Conservation (phyloP, 208 protist species). For the Herpetomonas tarakana region DNA sequence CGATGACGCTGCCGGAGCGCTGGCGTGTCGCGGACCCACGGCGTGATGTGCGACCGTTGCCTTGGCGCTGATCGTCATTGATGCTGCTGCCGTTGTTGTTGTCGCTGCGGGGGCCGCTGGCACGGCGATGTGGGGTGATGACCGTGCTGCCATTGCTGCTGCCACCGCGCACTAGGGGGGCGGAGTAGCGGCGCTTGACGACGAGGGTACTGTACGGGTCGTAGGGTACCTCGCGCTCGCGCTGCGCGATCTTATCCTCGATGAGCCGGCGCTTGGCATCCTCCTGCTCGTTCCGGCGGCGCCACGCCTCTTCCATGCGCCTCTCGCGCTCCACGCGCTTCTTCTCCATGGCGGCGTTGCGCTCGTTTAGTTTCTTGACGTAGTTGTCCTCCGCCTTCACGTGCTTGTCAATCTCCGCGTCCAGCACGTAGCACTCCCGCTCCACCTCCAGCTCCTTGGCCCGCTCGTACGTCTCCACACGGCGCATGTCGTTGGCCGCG, state of each 20-base stretch:
- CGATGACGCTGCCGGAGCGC: constrained; percentile 11
- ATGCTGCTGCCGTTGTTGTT: too few species aligned
- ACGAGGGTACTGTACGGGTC: constrained; percentile 46
- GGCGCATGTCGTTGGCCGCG: constrained; percentile 53
- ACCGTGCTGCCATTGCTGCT: too few species aligned
- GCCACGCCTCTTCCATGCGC: constrained; percentile 16
- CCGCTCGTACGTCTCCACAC: constrained; percentile 31
- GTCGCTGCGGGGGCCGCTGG: constrained; percentile 13
- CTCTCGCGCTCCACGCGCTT: constrained; percentile 11
- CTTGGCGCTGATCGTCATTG: not conserved
- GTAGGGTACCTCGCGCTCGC: constrained; percentile 15
- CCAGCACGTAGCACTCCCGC: constrained; percentile 25
- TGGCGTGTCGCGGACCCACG: constrained; percentile 3
- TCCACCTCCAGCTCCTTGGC: constrained; percentile 22
- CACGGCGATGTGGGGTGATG: not conserved
- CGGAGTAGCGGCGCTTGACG: constrained; percentile 33
- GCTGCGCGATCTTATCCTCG: constrained; percentile 15
- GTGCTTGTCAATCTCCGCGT: constrained; percentile 44
- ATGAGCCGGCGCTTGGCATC: constrained; percentile 18
- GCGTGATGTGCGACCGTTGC: constrained; percentile 1
- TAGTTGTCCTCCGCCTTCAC: constrained; percentile 20
- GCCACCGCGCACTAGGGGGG: too few species aligned
- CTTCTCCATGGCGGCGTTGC: constrained; percentile 9
- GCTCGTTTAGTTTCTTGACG: constrained; percentile 8
- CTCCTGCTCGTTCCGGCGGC: constrained; percentile 32